Conservation (phyloP, 305 asterid species). For the Fraxinus dipetala region DNA sequence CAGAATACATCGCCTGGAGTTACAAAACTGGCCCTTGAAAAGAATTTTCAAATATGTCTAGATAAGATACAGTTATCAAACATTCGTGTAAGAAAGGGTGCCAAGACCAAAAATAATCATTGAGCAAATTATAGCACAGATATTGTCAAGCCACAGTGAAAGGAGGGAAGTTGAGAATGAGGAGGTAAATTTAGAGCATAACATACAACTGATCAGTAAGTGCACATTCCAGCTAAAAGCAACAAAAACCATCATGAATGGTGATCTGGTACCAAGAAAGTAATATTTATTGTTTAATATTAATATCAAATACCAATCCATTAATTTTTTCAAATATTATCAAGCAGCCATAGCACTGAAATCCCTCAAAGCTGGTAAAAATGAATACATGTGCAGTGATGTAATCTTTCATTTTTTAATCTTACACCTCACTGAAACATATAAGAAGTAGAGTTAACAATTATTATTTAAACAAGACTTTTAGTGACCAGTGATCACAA, state of each 20-base stretch:
- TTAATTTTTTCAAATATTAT: background rate
- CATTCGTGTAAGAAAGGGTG: background rate
- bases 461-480: background rate
- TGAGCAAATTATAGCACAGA: background rate
- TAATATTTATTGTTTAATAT: background rate
- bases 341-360: background rate
- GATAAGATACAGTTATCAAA: background rate
- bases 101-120: background rate
- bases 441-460: background rate
- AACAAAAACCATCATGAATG: background rate
- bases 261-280: background rate
- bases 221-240: background rate
- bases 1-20: conserved; percentile 16
- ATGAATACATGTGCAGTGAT: background rate
- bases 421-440: background rate
- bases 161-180: background rate
- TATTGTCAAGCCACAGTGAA: background rate
- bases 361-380: background rate
- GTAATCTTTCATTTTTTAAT: background rate
- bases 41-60: background rate
- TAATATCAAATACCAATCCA: background rate
- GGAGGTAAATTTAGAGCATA: background rate
- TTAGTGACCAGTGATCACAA: background rate
- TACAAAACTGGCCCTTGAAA: background rate
- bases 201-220: background rate